Evolutionary conservation across 1,284 basidiomycete species (phyloP).

Genomic region (Ceratobasidium papillatum): DNA sequence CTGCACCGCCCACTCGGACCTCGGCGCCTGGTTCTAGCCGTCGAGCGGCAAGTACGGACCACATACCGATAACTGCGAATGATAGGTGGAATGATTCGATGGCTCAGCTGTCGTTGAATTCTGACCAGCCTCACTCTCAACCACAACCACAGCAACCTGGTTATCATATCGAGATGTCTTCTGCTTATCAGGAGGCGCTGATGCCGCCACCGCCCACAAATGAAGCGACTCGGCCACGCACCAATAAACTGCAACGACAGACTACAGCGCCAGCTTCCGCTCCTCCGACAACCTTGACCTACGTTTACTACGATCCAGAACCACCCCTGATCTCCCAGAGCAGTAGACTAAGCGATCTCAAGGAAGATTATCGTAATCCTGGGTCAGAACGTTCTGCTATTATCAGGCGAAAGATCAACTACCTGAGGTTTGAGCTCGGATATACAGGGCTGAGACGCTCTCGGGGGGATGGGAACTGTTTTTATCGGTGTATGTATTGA

Average conservation of each 20-base stretch:
- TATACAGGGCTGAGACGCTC: conserved; percentile 31
- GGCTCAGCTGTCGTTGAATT: background rate
- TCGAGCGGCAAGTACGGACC: conserved; percentile 13
- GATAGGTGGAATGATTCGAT: conserved; percentile 2
- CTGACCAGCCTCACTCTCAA: background rate
- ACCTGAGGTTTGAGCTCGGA: conserved; percentile 35
- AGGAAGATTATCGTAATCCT: conserved; percentile 36
- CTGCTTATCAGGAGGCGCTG: background rate
- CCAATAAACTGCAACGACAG: conserved; percentile 21
- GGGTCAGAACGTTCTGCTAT: conserved; percentile 22
- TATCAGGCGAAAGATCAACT: conserved; percentile 39
- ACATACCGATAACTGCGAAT: background rate
- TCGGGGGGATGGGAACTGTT: conserved; percentile 38
- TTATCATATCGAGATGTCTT: conserved; percentile 24
- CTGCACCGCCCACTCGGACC: conserved; percentile 17
- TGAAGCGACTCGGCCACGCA: background rate
- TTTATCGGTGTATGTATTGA: conserved; percentile 28
- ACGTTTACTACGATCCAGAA: conserved; percentile 23
- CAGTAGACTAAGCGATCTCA: conserved; percentile 16
- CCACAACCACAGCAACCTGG: background rate
- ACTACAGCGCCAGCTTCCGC: conserved; percentile 10
- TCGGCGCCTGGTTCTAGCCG: background rate
- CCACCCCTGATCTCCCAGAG: conserved; percentile 16
- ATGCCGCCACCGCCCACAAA: background rate
- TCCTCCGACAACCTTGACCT: background rate